These are phyloP conservation scores for Neoarthrinium moseri DNA, from an alignment of 2,329 filamentous ascomycete genomes.

Conservation along the genomic window DNA sequence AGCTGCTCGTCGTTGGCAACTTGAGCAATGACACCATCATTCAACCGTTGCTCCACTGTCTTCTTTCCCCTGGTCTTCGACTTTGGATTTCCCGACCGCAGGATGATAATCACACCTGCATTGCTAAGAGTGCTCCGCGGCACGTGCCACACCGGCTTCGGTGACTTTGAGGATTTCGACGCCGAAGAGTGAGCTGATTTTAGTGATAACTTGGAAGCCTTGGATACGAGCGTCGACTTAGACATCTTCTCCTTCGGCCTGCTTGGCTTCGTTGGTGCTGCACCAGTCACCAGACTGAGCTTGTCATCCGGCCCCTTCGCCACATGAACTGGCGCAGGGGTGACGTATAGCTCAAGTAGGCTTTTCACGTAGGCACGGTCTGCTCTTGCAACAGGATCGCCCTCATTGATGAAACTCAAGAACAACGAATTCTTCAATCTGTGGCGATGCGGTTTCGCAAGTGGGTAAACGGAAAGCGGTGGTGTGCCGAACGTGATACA, in stretches of 20 bases:
- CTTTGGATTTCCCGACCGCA: slow-evolving; percentile 50
- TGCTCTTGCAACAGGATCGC: slow-evolving; percentile 75
- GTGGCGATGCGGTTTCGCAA: slow-evolving; percentile 54
- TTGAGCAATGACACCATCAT: slow-evolving; percentile 66
- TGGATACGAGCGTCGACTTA: slow-evolving; percentile 15
- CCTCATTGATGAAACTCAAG: slow-evolving; percentile 79
- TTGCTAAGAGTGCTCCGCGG: slow-evolving; percentile 67
- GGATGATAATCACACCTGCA: slow-evolving; percentile 66
- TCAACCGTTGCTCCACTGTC: slow-evolving; percentile 48
- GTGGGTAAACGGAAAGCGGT: slow-evolving; percentile 69
- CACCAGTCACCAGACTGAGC: slow-evolving; percentile 7
- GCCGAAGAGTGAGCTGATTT: slow-evolving; percentile 18
- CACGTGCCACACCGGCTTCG: slow-evolving; percentile 59
- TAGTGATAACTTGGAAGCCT: slow-evolving; percentile 22
- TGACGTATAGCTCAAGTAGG: slow-evolving; percentile 68
- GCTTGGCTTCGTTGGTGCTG: slow-evolving; percentile 15
- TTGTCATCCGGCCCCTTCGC: slow-evolving; percentile 14
- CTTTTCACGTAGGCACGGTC: slow-evolving; percentile 75
- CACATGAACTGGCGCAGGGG: slow-evolving; percentile 47
- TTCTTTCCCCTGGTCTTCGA: slow-evolving; percentile 40
- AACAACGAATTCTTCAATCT: slow-evolving; percentile 68
- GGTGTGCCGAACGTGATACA: slow-evolving; percentile 86
- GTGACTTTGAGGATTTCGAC: slow-evolving; percentile 15
- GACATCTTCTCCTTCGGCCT: slow-evolving; percentile 26
- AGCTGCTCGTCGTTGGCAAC: slow-evolving; percentile 67